phyloP scores from a whole-genome alignment of 2,329 filamentous ascomycete species.

The Penicillium olsonii region DNA sequence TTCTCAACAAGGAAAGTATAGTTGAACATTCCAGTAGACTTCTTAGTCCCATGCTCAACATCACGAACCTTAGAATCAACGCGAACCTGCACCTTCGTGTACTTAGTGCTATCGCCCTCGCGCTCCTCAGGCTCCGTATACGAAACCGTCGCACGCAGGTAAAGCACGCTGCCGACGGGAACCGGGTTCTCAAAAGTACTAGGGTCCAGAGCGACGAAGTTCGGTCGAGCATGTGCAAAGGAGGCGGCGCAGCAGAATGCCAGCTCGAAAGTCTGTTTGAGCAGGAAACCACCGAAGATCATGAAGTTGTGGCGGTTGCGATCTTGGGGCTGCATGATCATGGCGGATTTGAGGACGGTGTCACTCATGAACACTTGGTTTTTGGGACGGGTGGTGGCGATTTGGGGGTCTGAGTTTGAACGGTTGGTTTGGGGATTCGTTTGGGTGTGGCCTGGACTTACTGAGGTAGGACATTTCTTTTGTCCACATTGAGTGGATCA shows the following conservation, averaged over 20 bases:
- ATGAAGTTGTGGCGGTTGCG: constrained; percentile 72
- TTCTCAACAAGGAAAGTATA: constrained; percentile 70
- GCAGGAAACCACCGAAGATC: constrained; percentile 75
- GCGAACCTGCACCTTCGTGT: constrained; percentile 67
- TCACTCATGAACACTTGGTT: constrained; percentile 65
- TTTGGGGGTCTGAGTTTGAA: constrained; percentile 56
- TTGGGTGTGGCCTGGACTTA: constrained; percentile 24
- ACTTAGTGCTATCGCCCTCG: constrained; percentile 49
- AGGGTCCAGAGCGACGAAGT: constrained; percentile 71
- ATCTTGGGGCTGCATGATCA: constrained; percentile 75
- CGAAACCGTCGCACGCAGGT: constrained; percentile 70
- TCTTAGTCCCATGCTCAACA: constrained; percentile 68
- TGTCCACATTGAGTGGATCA: constrained; percentile 75
- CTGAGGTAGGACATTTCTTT: constrained; percentile 65
- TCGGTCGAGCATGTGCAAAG: constrained; percentile 68
- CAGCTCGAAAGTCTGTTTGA: constrained; percentile 74
- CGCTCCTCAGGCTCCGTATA: constrained; percentile 66
- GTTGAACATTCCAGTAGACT: constrained; percentile 73
- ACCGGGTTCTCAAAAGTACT: constrained; percentile 75
- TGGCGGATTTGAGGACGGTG: constrained; percentile 64
- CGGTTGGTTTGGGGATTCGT: neutral
- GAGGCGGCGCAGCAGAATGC: constrained; percentile 74
- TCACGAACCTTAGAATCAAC: constrained; percentile 72
- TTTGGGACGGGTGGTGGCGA: constrained; percentile 54
- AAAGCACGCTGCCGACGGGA: constrained; percentile 72